Evolutionary conservation across 768 basidiomycete species (phyloP), one percentile per base, ranked within the genome.

Genomic region (Phylloporus sp.): DNA sequence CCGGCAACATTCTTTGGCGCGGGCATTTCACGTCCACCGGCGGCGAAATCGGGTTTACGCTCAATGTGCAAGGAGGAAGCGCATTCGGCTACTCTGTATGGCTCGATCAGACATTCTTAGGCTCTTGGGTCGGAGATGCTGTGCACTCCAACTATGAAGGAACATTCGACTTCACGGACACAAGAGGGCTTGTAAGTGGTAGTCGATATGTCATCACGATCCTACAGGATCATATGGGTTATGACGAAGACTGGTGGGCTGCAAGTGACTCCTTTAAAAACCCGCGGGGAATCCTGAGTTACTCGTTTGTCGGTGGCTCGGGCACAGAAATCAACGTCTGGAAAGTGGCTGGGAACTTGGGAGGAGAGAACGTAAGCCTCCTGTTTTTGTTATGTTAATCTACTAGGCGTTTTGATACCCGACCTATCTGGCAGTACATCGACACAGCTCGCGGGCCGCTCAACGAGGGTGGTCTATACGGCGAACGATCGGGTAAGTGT

Each of bases 401-500:
- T n/a, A 16, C 34, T 6, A 13, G 27, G 12, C 45, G 42, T 50
- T 2, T 18, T 20, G 23, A 52, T 28, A 24, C 8, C 0, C 41
- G 8, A 16, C 5, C 22, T 38, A 11, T 40, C 24, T 2, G 44
- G n/a, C 24, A 79, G 76, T 79, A 76, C 55, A 62, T 65, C 27
- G 81, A 84, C 59, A 70, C 51, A 20, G 66, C 70, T 22, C 75
- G 83, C 16, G 82, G 82, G 6, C 72, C 79, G n/a, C 64, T 80
- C 50, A 83, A 84, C 54, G 81, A 82, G 61, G 82, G 82, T 9
- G 82, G 82, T 2, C 59, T 81, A 2, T 81, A 74, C 50, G 80
- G 70, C 13, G 81, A 84, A 62, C 73, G 82, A 16, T 74, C 76
- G 71, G 79, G 59, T 50, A 39, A 47, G 40, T 27, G 24, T 24